Conservation (phyloP, 1,284 basidiomycete genomes). For the Leccinum fuscescens region DNA sequence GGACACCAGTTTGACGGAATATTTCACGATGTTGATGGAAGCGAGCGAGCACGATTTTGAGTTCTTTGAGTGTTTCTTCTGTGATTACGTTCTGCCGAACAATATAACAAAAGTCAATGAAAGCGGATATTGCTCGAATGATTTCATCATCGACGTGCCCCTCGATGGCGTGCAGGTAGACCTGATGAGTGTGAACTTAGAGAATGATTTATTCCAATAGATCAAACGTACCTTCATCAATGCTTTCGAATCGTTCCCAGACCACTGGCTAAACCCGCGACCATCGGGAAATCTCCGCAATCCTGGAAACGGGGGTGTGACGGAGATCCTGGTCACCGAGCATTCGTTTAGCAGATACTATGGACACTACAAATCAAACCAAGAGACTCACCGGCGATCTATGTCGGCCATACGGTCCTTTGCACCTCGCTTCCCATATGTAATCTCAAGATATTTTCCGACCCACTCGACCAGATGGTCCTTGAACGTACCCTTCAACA, state of each 20-base stretch:
- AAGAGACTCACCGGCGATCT: neutral
- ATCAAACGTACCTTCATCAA: conserved; percentile 11
- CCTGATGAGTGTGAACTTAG: neutral
- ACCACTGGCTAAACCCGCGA: conserved; percentile 10
- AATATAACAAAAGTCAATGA: conserved; percentile 17
- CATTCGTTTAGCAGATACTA: neutral
- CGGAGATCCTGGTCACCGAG: neutral
- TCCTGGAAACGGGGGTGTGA: conserved; percentile 2
- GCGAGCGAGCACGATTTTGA: neutral
- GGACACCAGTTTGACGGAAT: neutral
- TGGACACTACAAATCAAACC: neutral
- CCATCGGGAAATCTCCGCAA: conserved; percentile 8
- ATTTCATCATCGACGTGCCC: conserved; percentile 6
- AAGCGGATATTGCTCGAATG: neutral
- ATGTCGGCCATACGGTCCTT: neutral
- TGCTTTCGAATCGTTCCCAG: conserved; percentile 14
- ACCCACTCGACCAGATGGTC: neutral
- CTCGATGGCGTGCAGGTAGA: neutral
- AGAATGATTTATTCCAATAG: neutral
- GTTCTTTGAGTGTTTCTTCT: neutral
- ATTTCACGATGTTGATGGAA: neutral
- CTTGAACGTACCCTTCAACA: neutral
- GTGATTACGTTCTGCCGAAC: neutral
- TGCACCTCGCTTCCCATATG: neutral
- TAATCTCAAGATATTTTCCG: neutral